phyloP scores from a whole-genome alignment of 2,329 filamentous ascomycete genomes.

The Escovopsis sp. region DNA sequence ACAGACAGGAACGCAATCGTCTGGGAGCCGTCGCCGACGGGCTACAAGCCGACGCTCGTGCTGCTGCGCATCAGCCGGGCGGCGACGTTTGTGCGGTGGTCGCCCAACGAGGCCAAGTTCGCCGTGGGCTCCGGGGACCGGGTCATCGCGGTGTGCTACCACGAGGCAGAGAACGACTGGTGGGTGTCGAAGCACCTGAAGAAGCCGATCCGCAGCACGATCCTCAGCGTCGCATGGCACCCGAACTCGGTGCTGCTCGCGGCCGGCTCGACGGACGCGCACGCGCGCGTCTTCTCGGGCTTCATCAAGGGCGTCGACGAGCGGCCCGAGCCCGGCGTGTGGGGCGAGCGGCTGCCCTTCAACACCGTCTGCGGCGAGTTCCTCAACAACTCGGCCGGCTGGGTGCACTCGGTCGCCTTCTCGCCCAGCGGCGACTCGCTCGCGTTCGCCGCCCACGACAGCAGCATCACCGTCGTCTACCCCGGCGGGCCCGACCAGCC shows the following conservation, averaged over 20 bases:
- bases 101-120: constrained; percentile 91
- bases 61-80: constrained; percentile 94
- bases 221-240: constrained; percentile 91
- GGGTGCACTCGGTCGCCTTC: constrained; percentile 89
- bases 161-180: constrained; percentile 99
- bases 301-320: constrained; percentile 93
- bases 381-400: constrained; percentile 89
- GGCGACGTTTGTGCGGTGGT: constrained; percentile 95
- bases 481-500: constrained; percentile 82
- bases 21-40: constrained; percentile 84
- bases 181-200: constrained; percentile 99
- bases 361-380: constrained; percentile 97
- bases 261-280: constrained; percentile 91
- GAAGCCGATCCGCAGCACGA: constrained; percentile 95
- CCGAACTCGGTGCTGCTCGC: constrained; percentile 92
- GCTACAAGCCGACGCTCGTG: constrained; percentile 94
- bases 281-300: constrained; percentile 84
- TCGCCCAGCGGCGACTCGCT: constrained; percentile 86
- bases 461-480: constrained; percentile 92
- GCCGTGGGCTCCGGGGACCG: constrained; percentile 92
- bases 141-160: constrained; percentile 94
- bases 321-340: constrained; percentile 71
- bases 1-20: constrained; percentile 92
- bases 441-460: constrained; percentile 89
- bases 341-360: constrained; percentile 93